Base-by-base conservation (phyloP, 2,329 filamentous ascomycete species). In the Botryosphaeria agaves region DNA sequence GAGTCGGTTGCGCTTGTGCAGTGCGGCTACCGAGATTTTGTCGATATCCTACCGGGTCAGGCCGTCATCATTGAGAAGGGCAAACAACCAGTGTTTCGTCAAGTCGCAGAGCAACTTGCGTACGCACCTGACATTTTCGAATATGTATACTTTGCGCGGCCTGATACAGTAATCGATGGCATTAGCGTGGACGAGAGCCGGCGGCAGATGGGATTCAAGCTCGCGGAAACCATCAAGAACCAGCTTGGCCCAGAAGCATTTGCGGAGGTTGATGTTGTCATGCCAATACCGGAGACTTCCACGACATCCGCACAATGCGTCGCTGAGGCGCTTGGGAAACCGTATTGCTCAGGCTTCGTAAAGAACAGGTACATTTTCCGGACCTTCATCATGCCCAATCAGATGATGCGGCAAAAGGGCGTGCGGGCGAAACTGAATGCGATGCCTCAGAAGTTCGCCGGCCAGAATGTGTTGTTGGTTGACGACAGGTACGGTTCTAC, bases 301-400 rank as follows among this genome's bases (percentile, higher is more conserved):
- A 84, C 84, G 38, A 85, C 79, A 0, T 77, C 82, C 2, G 83
- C 84, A 3, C 71, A 79, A 6, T 72, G 69, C 28, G 67, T 92
- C 16, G 76, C 83, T n/a, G 69, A 75, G 44, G 64, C 70, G 24
- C 64, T 93, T 12, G 67, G 72, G 41, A 84, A 82, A 49, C 78
- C 79, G 1, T 83, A 79, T 45, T 76, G 69, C 34, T 78, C 81
- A 47, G 84, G 75, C 2, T 87, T 92, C 43, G 75, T 92, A 39
- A 91, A 89, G 64, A 91, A 91, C 53, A 69, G 81, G 31, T 91
- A 91, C 50, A 77, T 91, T 36, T 84, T 82, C 64, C 70, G 82
- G 29, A 91, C 82, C 1, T 89, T 87, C 51, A 87, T 84, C 48
- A 79, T 81, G 75, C 76, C 85, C 2, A 78, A 77, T 17, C 85